Conservation (phyloP, 495 filamentous ascomycete genomes). For the Xylaria intraflava region DNA sequence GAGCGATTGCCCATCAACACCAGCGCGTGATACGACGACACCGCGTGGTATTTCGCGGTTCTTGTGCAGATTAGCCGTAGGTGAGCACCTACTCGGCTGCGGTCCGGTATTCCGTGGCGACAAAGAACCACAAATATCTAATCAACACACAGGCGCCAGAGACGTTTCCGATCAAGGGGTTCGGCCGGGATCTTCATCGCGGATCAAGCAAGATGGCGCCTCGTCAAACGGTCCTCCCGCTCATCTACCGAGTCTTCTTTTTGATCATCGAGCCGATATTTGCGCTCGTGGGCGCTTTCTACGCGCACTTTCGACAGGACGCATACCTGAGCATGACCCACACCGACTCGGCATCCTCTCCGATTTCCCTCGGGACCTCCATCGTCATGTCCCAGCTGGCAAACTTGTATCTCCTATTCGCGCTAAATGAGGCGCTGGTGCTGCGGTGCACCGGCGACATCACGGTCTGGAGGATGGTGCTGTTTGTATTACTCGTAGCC, state of each 20-base stretch:
- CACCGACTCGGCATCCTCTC: slow-evolving; percentile 35
- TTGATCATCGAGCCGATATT: slow-evolving; percentile 59
- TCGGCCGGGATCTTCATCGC: too few relatives aligned
- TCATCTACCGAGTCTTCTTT: slow-evolving; percentile 56
- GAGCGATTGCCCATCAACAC: too few relatives aligned
- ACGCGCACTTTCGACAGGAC: slow-evolving; percentile 49
- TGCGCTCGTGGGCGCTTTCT: slow-evolving; percentile 60
- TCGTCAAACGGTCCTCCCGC: slow-evolving; percentile 31
- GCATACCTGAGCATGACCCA: slow-evolving; percentile 56
- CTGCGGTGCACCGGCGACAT: slow-evolving; percentile 56
- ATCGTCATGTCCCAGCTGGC: slow-evolving; percentile 57
- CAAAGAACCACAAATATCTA: neutral
- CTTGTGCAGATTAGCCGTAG: too few relatives aligned
- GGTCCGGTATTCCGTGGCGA: too few relatives aligned
- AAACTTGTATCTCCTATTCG: slow-evolving; percentile 60
- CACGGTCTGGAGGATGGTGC: slow-evolving; percentile 55
- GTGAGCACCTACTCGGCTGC: too few relatives aligned
- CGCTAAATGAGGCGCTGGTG: slow-evolving; percentile 62
- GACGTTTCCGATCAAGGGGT: too few relatives aligned
- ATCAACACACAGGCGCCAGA: too few relatives aligned
- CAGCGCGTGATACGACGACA: too few relatives aligned
- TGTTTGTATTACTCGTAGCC: slow-evolving; percentile 55
- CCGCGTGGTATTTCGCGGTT: too few relatives aligned
- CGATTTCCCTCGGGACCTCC: slow-evolving; percentile 37
- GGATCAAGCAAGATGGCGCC: slow-evolving; percentile 18